A percentile compares a stretch with the other conserved stretches of the same genome.
phyloP scores from a whole-genome alignment of 192 early-diverging fungal genomes.

The Chytriomyces confervae region DNA sequence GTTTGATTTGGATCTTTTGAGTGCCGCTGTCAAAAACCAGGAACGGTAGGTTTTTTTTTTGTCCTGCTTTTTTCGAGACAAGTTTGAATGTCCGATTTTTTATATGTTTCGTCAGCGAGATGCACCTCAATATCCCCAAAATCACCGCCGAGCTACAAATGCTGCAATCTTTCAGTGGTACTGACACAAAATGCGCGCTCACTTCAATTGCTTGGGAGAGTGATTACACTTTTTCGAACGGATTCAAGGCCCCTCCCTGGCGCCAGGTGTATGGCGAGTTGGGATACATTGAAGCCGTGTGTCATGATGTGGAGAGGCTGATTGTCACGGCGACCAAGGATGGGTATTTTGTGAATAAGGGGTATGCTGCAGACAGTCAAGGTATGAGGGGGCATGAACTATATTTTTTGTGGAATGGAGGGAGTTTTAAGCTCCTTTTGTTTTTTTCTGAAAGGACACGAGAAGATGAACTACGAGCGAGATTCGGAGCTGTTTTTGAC shows the following conservation, averaged over 20 bases:
- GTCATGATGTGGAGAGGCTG: constrained; percentile 54
- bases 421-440: background rate
- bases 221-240: constrained; percentile 66
- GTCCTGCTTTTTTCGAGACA: background rate
- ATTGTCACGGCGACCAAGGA: constrained; percentile 61
- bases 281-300: constrained; percentile 56
- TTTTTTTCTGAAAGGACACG: constrained; percentile 52
- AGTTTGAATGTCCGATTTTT: too few relatives aligned
- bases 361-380: constrained; percentile 57
- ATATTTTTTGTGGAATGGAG: background rate
- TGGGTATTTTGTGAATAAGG: constrained; percentile 68
- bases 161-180: constrained; percentile 57
- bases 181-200: constrained; percentile 47
- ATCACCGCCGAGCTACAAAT: constrained; percentile 59
- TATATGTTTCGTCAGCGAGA: constrained; percentile 41
- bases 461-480: constrained; percentile 63
- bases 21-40: constrained; percentile 50
- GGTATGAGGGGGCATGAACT: constrained; percentile 37
- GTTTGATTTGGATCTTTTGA: constrained; percentile 59
- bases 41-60: constrained; percentile 38
- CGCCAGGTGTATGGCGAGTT: constrained; percentile 66
- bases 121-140: constrained; percentile 52
- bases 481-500: constrained; percentile 52
- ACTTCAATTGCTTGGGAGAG: constrained; percentile 64
- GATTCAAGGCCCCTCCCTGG: constrained; percentile 67